phyloP scores from a whole-genome alignment of 495 filamentous ascomycete genomes.

The Articulospora tetracladia region DNA sequence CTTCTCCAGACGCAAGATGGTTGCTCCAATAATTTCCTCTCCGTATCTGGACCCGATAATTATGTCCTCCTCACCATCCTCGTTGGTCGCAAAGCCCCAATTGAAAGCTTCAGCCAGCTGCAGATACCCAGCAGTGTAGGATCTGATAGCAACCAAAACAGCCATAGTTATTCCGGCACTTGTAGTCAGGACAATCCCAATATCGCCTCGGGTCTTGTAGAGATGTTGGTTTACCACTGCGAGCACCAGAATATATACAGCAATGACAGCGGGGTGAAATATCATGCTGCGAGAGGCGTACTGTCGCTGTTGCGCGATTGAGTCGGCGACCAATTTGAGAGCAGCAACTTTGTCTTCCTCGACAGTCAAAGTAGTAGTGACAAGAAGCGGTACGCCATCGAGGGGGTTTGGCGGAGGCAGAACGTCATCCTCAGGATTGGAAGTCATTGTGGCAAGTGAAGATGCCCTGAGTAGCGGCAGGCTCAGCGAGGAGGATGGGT shows the following conservation, averaged over 20 bases:
- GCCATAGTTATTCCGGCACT: slow-evolving; percentile 42
- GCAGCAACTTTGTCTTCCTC: slow-evolving; percentile 37
- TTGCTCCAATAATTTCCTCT: slow-evolving; percentile 51
- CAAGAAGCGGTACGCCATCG: slow-evolving; percentile 35
- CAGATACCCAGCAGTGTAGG: slow-evolving; percentile 43
- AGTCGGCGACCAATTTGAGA: slow-evolving; percentile 51
- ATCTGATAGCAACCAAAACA: slow-evolving; percentile 35
- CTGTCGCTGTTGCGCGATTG: slow-evolving; percentile 62
- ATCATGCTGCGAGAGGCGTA: slow-evolving; percentile 47
- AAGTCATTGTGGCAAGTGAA: slow-evolving; percentile 34
- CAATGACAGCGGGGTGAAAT: slow-evolving; percentile 43
- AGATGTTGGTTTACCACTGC: slow-evolving; percentile 31
- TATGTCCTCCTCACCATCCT: slow-evolving; percentile 33
- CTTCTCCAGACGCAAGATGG: slow-evolving; percentile 40
- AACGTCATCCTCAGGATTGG: slow-evolving; percentile 19
- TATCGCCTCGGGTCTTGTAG: slow-evolving; percentile 25
- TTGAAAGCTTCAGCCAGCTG: slow-evolving; percentile 48
- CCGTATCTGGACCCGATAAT: slow-evolving; percentile 51
- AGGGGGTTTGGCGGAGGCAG: slow-evolving; percentile 35
- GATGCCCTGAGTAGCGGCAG: slow-evolving; percentile 35
- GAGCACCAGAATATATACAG: slow-evolving; percentile 34
- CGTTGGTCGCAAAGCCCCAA: slow-evolving; percentile 42
- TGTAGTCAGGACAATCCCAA: slow-evolving; percentile 36
- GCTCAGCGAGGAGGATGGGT: slow-evolving; percentile 22
- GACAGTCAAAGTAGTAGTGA: slow-evolving; percentile 21